phyloP scores from a whole-genome alignment of 495 filamentous ascomycete species.

The Massariosphaeria phaeospora region DNA sequence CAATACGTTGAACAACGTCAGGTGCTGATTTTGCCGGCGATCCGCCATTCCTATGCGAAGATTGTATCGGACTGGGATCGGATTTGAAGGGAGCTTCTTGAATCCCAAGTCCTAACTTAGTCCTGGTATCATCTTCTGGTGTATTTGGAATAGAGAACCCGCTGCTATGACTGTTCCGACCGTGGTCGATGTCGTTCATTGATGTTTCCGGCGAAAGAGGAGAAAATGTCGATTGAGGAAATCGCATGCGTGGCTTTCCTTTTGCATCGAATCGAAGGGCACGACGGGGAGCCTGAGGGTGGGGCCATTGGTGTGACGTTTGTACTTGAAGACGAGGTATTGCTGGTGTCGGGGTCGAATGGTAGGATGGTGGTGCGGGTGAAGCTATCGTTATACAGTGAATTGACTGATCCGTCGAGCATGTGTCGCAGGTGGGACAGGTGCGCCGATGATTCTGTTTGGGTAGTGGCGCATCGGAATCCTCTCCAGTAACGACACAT shows the following conservation, averaged over 20 bases:
- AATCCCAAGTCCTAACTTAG: constrained; percentile 4
- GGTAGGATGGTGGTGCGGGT: constrained; percentile 3
- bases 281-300: background rate
- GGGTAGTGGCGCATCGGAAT: background rate
- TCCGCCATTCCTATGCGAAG: background rate
- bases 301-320: background rate
- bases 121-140: too few species aligned
- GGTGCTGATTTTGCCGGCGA: background rate
- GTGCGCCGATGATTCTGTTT: background rate
- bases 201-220: background rate
- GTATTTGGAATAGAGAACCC: too few species aligned
- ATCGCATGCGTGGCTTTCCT: constrained; percentile 1
- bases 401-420: constrained; percentile 8
- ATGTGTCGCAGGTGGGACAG: constrained; percentile 10
- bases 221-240: constrained; percentile 3
- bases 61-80: constrained; percentile 1
- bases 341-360: background rate
- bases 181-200: background rate
- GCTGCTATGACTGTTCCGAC: background rate
- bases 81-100: constrained; percentile 1
- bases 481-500: background rate
- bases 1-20: constrained; percentile 7
- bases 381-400: constrained; percentile 6
- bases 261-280: background rate
- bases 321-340: background rate